These are phyloP conservation scores for Buxus sempervirens DNA, from an alignment of 164 flowering plant species.

Conservation along the genomic window DNA sequence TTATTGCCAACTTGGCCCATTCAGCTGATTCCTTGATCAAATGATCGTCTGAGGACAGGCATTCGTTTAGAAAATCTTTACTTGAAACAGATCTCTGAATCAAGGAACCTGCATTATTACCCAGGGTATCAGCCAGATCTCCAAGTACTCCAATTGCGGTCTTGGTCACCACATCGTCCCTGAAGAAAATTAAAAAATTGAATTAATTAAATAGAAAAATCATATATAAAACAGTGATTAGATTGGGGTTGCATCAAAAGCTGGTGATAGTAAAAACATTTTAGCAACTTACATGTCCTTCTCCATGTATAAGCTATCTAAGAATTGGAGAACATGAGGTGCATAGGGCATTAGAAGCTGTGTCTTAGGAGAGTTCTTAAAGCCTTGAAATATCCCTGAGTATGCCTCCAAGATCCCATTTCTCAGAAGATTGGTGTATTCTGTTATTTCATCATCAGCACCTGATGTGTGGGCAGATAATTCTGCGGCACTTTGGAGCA, in stretches of 20 bases:
- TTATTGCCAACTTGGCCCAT: constrained; percentile 71
- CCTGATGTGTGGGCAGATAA: constrained; percentile 49
- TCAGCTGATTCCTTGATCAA: constrained; percentile 85
- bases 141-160: constrained; percentile 85
- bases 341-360: constrained; percentile 60
- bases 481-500: constrained; percentile 72
- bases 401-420: constrained; percentile 78
- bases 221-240: background rate
- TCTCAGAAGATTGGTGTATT: constrained; percentile 60
- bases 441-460: constrained; percentile 54
- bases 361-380: constrained; percentile 63
- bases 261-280: too few species aligned
- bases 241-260: too few species aligned
- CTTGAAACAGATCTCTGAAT: constrained; percentile 68
- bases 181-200: constrained; percentile 13
- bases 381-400: constrained; percentile 78
- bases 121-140: constrained; percentile 85
- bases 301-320: constrained; percentile 65
- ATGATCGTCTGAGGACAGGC: constrained; percentile 75
- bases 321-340: constrained; percentile 58
- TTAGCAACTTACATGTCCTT: constrained; percentile 75
- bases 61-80: constrained; percentile 71
- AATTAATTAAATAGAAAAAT: constrained; percentile 3
- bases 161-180: constrained; percentile 87
- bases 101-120: constrained; percentile 65